These are phyloP conservation scores for Cladosporium sp. DNA, from an alignment of 2,329 filamentous ascomycete genomes.

Conservation along the genomic window DNA sequence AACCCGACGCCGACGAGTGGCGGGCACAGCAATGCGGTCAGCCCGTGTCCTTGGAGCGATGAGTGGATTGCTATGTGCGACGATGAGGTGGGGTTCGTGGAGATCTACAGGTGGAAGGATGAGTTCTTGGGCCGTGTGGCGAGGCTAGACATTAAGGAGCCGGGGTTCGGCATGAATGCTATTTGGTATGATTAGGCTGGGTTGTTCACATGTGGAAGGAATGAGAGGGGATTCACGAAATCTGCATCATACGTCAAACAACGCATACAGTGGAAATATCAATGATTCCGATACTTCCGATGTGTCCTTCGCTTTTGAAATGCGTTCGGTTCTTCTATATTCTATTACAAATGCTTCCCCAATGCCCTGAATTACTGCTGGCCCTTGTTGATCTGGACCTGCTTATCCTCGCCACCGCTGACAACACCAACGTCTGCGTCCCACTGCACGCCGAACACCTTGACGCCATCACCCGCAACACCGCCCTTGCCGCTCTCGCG, in stretches of 20 bases:
- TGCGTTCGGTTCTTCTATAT: neutral
- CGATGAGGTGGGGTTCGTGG: slow-evolving; percentile 78
- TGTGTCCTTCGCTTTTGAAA: neutral
- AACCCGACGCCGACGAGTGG: slow-evolving; percentile 82
- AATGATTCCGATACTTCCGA: neutral
- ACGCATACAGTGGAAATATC: too few relatives aligned
- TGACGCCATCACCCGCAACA: slow-evolving; percentile 62
- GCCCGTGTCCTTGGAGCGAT: slow-evolving; percentile 74
- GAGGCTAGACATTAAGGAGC: slow-evolving; percentile 69
- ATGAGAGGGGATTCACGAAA: too few relatives aligned
- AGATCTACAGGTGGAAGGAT: slow-evolving; percentile 81
- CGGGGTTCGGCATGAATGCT: slow-evolving; percentile 95
- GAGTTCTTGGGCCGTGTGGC: slow-evolving; percentile 75
- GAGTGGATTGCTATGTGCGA: slow-evolving; percentile 89
- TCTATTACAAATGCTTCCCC: neutral
- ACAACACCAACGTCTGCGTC: slow-evolving; percentile 81
- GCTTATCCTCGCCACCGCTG: slow-evolving; percentile 87
- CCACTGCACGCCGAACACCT: slow-evolving; percentile 87
- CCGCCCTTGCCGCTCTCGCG: slow-evolving; percentile 46
- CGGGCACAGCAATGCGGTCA: slow-evolving; percentile 83
- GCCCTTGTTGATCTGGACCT: slow-evolving; percentile 79
- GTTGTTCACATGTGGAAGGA: neutral
- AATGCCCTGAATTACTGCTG: neutral
- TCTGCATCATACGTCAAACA: too few relatives aligned
- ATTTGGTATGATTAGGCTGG: slow-evolving; percentile 72